These are phyloP conservation scores for Macrolepiota fuliginosa DNA, from an alignment of 768 basidiomycete genomes.

Conservation along the genomic window DNA sequence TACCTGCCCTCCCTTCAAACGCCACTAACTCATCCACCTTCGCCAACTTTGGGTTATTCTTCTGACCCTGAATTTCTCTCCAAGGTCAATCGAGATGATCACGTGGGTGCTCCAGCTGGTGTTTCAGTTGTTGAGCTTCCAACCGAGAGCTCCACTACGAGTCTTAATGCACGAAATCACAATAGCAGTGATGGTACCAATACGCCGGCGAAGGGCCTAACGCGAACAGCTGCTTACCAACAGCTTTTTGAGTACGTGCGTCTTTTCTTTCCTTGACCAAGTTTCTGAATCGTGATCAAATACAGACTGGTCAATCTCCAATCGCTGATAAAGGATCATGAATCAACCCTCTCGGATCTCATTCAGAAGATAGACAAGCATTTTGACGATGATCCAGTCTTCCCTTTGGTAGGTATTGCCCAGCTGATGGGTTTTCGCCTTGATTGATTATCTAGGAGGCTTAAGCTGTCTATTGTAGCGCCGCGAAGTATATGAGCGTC, in stretches of 20 bases:
- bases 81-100: slow-evolving; percentile 33
- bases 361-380: slow-evolving; percentile 44
- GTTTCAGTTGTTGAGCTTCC: too few species aligned
- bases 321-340: slow-evolving; percentile 48
- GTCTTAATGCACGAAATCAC: slow-evolving; percentile 32
- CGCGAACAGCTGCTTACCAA: slow-evolving; percentile 54
- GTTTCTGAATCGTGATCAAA: background rate
- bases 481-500: slow-evolving; percentile 67
- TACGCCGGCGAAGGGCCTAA: slow-evolving; percentile 11
- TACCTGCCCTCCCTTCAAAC: slow-evolving; percentile 45
- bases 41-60: slow-evolving; percentile 61
- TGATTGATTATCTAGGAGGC: background rate
- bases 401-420: slow-evolving; percentile 39
- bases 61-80: slow-evolving; percentile 69
- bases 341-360: slow-evolving; percentile 46
- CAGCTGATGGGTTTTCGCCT: background rate
- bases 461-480: slow-evolving; percentile 39
- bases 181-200: slow-evolving; percentile 19
- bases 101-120: background rate
- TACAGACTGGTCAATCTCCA: slow-evolving; percentile 53
- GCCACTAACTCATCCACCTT: slow-evolving; percentile 40
- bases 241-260: slow-evolving; percentile 66
- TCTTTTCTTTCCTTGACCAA: slow-evolving; percentile 1
- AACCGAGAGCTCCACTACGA: background rate
- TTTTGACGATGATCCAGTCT: slow-evolving; percentile 38